A percentile compares a stretch with the other conserved stretches of the same genome.
Evolutionary conservation across 202 grass and related monocot species (phyloP).

Genomic region (Dendrocalamus latiflorus): DNA sequence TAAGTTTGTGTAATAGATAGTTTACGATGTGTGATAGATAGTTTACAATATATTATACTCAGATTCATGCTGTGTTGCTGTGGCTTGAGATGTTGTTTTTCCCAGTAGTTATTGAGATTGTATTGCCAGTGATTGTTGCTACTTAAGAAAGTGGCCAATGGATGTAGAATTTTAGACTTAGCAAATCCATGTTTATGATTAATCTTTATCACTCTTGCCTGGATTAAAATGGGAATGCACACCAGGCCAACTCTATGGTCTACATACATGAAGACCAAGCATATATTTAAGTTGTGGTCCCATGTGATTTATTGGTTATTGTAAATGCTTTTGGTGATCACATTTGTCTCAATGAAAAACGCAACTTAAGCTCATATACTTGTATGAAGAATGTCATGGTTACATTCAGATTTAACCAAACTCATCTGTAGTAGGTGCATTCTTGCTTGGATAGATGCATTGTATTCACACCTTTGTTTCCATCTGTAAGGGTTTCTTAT

Average conservation of each 20-base stretch:
- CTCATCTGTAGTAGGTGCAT: background rate
- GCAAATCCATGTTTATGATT: too few relatives aligned
- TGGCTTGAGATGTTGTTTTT: background rate
- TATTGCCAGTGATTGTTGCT: background rate
- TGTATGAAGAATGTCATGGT: background rate
- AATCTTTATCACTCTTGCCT: too few relatives aligned
- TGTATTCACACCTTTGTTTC: conserved; percentile 5
- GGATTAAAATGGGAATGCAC: background rate
- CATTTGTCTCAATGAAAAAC: background rate
- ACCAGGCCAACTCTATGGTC: background rate
- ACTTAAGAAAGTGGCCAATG: background rate
- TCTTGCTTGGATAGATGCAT: background rate
- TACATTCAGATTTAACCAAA: conserved; percentile 5
- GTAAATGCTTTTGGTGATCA: background rate
- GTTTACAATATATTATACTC: conserved; percentile 13
- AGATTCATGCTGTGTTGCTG: background rate
- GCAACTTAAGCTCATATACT: background rate
- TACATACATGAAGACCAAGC: background rate
- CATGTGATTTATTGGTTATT: background rate
- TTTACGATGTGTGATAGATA: too few relatives aligned
- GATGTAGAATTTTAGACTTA: background rate
- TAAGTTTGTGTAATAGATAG: too few relatives aligned
- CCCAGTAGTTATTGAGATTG: background rate
- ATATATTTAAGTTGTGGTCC: background rate
- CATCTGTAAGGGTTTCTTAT: conserved; percentile 1